phyloP scores from a whole-genome alignment of 106 monocot genomes.

The Xerophyta viscosa region DNA sequence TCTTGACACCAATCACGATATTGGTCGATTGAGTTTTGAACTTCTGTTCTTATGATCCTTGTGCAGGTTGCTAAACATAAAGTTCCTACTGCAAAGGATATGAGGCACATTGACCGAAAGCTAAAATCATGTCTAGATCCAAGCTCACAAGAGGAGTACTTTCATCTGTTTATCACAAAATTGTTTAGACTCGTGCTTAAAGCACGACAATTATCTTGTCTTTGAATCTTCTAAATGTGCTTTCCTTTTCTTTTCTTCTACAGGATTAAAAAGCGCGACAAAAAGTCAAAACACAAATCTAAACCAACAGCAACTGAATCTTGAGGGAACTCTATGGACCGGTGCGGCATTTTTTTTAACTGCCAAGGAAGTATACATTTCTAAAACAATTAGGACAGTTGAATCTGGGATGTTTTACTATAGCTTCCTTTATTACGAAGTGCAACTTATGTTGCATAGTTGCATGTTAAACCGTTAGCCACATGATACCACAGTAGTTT shows the following conservation, averaged over 20 bases:
- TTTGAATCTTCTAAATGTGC: neutral
- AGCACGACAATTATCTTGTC: neutral
- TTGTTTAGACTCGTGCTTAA: neutral
- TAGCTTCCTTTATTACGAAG: too few relatives aligned
- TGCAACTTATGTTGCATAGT: too few relatives aligned
- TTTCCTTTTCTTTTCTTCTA: neutral
- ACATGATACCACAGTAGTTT: too few relatives aligned
- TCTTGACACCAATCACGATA: too few relatives aligned
- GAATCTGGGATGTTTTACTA: too few relatives aligned
- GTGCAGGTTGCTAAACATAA: constrained; percentile 41
- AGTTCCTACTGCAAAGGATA: constrained; percentile 65
- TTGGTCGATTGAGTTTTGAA: too few relatives aligned
- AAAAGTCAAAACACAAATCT: constrained; percentile 67
- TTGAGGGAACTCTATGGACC: constrained; percentile 16
- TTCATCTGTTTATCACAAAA: neutral
- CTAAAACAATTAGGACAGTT: too few relatives aligned
- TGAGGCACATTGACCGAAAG: constrained; percentile 90
- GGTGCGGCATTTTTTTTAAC: too few relatives aligned
- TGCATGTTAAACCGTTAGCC: too few relatives aligned
- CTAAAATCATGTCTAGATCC: constrained; percentile 83
- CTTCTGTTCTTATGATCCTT: neutral
- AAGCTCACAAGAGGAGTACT: constrained; percentile 79
- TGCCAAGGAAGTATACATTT: too few relatives aligned
- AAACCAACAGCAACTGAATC: constrained; percentile 38
- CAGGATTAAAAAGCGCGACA: constrained; percentile 77